Evolutionary conservation across 208 protist genomes (phyloP), one percentile per base, ranked within the genome.

Genomic region (Angomonas deanei): DNA sequence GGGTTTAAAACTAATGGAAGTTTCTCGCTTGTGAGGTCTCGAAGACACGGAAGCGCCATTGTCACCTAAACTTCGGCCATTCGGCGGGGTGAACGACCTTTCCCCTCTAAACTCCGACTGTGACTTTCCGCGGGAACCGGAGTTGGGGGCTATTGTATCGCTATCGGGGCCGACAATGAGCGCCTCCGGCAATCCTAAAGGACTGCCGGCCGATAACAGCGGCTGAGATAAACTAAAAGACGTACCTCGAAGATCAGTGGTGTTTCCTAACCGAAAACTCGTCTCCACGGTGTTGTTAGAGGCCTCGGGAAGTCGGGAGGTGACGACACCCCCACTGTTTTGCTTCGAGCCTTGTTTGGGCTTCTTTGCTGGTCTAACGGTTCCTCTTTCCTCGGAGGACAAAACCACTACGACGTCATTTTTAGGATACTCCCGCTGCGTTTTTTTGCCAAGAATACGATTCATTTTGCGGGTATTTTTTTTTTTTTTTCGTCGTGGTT

Each of bases 61-160:
- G 8, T 15, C 36, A 42, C 15, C 1, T 57, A 66, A 70, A 66
- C 52, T 52, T 38, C 53, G 17, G 11, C 56, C 19, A 23, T 62
- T 21, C 17, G 32, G 19, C 24, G 38, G 23, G 26, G 34, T 31
- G 6, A 53, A 48, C n/a, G 42, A 21, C 36, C 36, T 42, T n/a
- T 42, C 36, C 36, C 36, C 15, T n/a, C 11, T 8, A 15, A n/a
- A 42, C 8, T 42, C 36, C 15, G 36, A 42, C 11, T 8, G 8
- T 8, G 36, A 42, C 36, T 42, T 42, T 15, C 36, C 36, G 11
- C 36, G 8, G 15, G 8, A n/a, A 8, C 36, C 36, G 11, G 36
- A 42, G 36, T 15, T 42, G 8, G 36, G 36, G 36, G 36, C 36
- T 8, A n/a, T n/a, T n/a, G 8, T 42, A 42, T 42, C 15, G 36